Base-by-base conservation (phyloP, 148 eudicot genomes). In the Silene uniflora region DNA sequence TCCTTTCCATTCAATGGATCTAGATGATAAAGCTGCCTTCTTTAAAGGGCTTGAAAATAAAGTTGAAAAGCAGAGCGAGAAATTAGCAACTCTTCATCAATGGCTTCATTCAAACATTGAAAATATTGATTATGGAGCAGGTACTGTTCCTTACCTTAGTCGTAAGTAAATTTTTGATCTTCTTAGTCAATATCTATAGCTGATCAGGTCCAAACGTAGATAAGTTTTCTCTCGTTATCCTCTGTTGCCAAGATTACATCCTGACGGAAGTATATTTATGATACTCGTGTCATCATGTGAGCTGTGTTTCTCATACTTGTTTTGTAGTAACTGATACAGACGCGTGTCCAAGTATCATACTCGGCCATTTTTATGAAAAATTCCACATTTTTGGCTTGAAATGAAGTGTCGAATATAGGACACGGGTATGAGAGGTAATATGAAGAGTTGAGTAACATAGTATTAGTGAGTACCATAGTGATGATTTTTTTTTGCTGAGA, bases 71-170 rank as follows among this genome's bases (percentile, higher is more conserved):
- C 95, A 81, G 78, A 93, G 83, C 44, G 81, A 86, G 56, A 89
- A 90, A 73, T 75, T 91, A 73, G 80, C 76, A 49, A 76, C 76
- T 55, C 81, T 93, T 83, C 98, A 93, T 78, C 84, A 88, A 42
- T 93, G 83, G 82, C 86, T 93, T 58, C 98, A 93, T 79, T 87
- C 93, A 64, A 93, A 91, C 85, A 90, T 93, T 61, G 98, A 93
- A 75, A 93, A 93, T 81, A 83, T 93, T 77, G 97, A 91, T 76
- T 93, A 93, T 82, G 98, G 98, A 83, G 89, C 91, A 93, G 98
- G 98, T 93, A 91, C 49, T 62, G 44, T 73, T 54, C 27, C 32
- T 72, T 65, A 66, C 27, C 39, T 44, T 72, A 4, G 2, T 18
- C 17, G 3, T 64, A 9, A 19, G 3, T 69, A 62, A 60, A 7